Base-by-base conservation (phyloP, 1,284 basidiomycete species). In the Caloboletus firmus region DNA sequence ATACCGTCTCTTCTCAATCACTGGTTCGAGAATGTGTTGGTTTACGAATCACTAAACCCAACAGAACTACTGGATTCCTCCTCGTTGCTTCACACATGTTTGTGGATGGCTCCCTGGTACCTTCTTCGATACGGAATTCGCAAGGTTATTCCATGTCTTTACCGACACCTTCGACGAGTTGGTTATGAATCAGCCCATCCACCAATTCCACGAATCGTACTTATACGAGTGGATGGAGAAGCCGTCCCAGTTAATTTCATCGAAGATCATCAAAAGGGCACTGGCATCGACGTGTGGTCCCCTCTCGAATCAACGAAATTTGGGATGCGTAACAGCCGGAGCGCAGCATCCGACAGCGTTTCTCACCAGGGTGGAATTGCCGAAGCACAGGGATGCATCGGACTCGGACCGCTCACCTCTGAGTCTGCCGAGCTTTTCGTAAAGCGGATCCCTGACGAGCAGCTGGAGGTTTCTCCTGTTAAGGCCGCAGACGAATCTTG, bases 1-100 rank as follows among this genome's bases (percentile, higher is more conserved):
- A 66, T 63, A 37, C 61, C 63, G 7, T 50, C 59, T 7, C 3
- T 63, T 17, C 32, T 49, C n/a, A 42, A 54, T 18, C 62, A 63
- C 39, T 66, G 64, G 61, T 64, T 63, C 36, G 61, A 62, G 47
- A 50, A 62, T 13, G 39, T 51, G 9, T 28, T 48, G 44, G 32
- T 31, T 26, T 66, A 60, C 37, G 63, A 66, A 1, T 48, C 63
- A 3, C 30, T 63, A 0, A 36, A 35, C 24, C 49, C 63, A 17
- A 26, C 11, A 1, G 35, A 32, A 7, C 15, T 49, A 4, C 11
- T 46, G 12, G 43, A 37, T 31, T 40, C 20, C 6, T 28, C 42
- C 6, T 24, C 44, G 54, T 43, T 56, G 10, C 7, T 62, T 31
- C 26, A 56, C 17, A 15, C 51, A 6, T 52, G 46, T 46, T 18